These are phyloP conservation scores for Podaxis rugospora DNA, from an alignment of 768 basidiomycete species.

Conservation along the genomic window DNA sequence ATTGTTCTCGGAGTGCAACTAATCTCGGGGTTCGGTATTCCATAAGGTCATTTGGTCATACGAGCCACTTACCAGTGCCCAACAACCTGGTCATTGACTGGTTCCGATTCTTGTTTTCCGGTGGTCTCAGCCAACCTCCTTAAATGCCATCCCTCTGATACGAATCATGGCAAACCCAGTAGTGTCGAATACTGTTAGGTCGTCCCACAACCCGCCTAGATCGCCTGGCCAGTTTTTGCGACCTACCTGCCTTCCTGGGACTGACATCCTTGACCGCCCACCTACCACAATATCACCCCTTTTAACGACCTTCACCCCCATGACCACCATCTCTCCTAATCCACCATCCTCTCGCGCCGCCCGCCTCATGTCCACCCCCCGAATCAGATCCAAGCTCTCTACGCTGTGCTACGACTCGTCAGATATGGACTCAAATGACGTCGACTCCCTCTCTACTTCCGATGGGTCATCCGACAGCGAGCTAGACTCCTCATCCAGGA, in stretches of 20 bases:
- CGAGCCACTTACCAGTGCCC: neutral
- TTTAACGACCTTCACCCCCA: neutral
- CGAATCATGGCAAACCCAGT: neutral
- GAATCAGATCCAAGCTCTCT: conserved; percentile 8
- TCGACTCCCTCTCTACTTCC: neutral
- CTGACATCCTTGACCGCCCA: neutral
- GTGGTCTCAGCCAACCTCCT: neutral
- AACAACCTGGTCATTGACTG: neutral
- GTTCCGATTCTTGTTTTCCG: neutral
- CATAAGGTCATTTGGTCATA: neutral
- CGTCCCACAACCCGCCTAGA: neutral
- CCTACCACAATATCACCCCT: neutral
- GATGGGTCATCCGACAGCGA: neutral
- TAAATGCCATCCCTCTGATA: conserved; percentile 3
- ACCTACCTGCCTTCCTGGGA: neutral
- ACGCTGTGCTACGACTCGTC: neutral
- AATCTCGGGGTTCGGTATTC: neutral
- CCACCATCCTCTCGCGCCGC: neutral
- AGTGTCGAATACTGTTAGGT: conserved; percentile 1
- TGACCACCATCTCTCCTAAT: neutral
- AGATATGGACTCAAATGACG: neutral
- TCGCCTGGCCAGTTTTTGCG: neutral
- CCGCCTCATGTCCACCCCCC: conserved; percentile 1
- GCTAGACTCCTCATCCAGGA: neutral
- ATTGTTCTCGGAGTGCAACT: neutral